Evolutionary conservation across 441 rosid species (phyloP).

Genomic region (Populus hybrid): DNA sequence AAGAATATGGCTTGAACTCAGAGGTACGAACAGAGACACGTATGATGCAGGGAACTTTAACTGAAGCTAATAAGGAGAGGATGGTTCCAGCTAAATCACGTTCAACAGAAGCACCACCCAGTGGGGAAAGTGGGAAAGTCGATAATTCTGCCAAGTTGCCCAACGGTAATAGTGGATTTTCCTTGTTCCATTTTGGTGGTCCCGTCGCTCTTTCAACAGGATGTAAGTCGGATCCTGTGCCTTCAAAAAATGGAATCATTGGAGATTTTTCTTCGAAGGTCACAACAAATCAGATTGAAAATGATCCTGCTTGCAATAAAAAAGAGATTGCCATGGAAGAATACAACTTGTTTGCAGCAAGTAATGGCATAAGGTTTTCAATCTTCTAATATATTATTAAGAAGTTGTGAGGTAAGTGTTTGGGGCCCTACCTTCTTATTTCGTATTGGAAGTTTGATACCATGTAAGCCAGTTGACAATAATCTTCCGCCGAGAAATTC

Average conservation of each 20-base stretch:
- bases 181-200: constrained; percentile 87
- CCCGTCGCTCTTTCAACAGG: constrained; percentile 77
- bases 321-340: constrained; percentile 59
- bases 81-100: constrained; percentile 19
- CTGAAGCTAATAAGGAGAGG: constrained; percentile 36
- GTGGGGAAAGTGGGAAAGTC: constrained; percentile 29
- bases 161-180: constrained; percentile 48
- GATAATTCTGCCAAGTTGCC: constrained; percentile 2
- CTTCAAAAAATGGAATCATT: constrained; percentile 37
- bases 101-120: constrained; percentile 28
- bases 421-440: constrained; percentile 38
- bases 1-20: constrained; percentile 39
- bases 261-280: constrained; percentile 52
- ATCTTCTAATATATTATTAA: constrained; percentile 41
- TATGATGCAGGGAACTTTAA: constrained; percentile 24
- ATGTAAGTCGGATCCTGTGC: constrained; percentile 35
- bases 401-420: constrained; percentile 34
- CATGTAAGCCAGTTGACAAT: constrained; percentile 48
- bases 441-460: constrained; percentile 41
- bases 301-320: constrained; percentile 42
- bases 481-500: constrained; percentile 38
- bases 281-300: constrained; percentile 36
- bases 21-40: constrained; percentile 39
- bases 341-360: constrained; percentile 88
- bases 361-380: constrained; percentile 67